Conservation (phyloP, 495 filamentous ascomycete genomes). For the Aspergillus bridgeri region DNA sequence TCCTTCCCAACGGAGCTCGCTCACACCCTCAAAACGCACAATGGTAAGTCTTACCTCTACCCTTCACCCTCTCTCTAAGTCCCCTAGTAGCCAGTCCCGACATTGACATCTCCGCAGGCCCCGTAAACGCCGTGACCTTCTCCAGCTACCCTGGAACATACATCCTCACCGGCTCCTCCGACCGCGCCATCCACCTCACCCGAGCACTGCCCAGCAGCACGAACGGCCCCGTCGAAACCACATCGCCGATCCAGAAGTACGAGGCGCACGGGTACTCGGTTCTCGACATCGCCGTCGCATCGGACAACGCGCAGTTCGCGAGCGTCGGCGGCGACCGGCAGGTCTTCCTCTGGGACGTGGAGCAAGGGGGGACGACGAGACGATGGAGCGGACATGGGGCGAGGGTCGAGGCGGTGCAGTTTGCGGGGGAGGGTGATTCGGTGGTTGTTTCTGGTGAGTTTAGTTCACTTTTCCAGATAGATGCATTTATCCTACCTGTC, state of each 20-base stretch:
- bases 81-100: too few relatives aligned
- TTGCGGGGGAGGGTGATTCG: conserved; percentile 65
- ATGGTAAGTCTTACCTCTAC: conserved; percentile 27
- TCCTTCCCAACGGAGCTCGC: conserved; percentile 33
- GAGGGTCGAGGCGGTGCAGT: conserved; percentile 72
- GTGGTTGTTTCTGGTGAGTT: conserved; percentile 62
- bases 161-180: conserved; percentile 80
- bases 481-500: not conserved
- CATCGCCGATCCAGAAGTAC: conserved; percentile 75
- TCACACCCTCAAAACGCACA: conserved; percentile 47
- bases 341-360: conserved; percentile 93
- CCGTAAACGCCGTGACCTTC: conserved; percentile 42
- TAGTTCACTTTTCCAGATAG: not conserved
- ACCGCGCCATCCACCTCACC: conserved; percentile 82
- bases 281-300: conserved; percentile 70
- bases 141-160: conserved; percentile 40
- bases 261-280: conserved; percentile 87
- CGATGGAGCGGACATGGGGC: conserved; percentile 72
- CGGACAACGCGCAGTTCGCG: conserved; percentile 76
- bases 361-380: conserved; percentile 66
- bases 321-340: conserved; percentile 82
- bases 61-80: not conserved
- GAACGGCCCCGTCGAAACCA: conserved; percentile 33
- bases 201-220: conserved; percentile 51
- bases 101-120: conserved; percentile 20